Base-by-base conservation (phyloP, 2,329 filamentous ascomycete species). In the Didymella pomorum region DNA sequence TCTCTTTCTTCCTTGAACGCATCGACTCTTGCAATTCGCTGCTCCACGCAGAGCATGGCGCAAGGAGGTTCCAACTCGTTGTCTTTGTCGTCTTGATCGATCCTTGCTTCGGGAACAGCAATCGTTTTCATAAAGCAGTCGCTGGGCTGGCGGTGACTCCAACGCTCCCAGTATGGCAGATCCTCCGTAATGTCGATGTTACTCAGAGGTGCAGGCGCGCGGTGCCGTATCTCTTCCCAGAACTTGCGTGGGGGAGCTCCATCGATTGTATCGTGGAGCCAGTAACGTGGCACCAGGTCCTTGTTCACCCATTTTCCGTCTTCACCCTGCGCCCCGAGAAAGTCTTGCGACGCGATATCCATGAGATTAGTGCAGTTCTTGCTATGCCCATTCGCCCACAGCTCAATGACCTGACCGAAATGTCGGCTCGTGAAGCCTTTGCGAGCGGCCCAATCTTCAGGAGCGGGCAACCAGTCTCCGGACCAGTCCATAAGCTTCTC, bases 401-500 rank as follows among this genome's bases (percentile, higher is more conserved):
- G 43, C 21, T 75, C 71, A 35, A 80, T 70, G 18, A 54, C 47
- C 9, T 71, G 65, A 5, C 71, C 70, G 33, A 76, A 75, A 65
- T 72, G 70, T n/a, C 65, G 73, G 58, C 69, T 56, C 1, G 52
- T 55, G 42, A 66, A 75, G 10, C 62, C 52, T 31, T 66, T 69
- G n/a, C 79, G 76, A 10, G 61, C 67, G 25, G 79, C 74, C 82
- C 82, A 84, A 23, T 82, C 76, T 18, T 80, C 71, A 2, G 81
- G 80, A 21, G 82, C 73, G 2, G 81, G 81, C 25, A 79, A 69
- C 71, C 78, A 79, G 8, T 79, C 71, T 12, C 81, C 81, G 49
- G 80, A 74, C 78, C 79, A 84, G 55, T 81, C 80, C 4, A 71
- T 58, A 2, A 80, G 65, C 55, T 76, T 72, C 54, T 71, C 71